Conservation (phyloP, 169 alveolate species). For the Plasmodium ovale region DNA sequence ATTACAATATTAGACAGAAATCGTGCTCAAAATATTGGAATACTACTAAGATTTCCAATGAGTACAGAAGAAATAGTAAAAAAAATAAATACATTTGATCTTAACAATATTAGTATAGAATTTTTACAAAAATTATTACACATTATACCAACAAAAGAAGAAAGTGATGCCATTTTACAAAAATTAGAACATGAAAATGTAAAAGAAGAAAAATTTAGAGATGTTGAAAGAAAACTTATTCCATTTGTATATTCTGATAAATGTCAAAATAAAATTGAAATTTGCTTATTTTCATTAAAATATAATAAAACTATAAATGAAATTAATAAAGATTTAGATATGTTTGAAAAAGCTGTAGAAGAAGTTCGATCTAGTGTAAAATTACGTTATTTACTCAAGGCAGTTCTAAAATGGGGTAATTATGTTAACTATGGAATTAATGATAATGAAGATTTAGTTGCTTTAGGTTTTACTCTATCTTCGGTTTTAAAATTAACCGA, state of each 20-base stretch:
- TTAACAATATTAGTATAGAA: slow-evolving; percentile 55
- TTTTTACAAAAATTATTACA: slow-evolving; percentile 67
- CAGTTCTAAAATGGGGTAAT: slow-evolving; percentile 86
- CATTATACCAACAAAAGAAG: slow-evolving; percentile 78
- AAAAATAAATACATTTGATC: slow-evolving; percentile 73
- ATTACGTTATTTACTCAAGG: slow-evolving; percentile 80
- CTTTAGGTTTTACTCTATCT: slow-evolving; percentile 83
- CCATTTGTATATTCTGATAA: slow-evolving; percentile 73
- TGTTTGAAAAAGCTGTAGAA: slow-evolving; percentile 77
- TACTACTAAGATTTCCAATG: slow-evolving; percentile 81
- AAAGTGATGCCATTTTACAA: slow-evolving; percentile 67
- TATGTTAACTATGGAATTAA: slow-evolving; percentile 85
- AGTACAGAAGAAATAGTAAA: slow-evolving; percentile 78
- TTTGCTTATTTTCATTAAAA: slow-evolving; percentile 77
- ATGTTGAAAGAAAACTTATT: slow-evolving; percentile 77
- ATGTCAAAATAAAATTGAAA: slow-evolving; percentile 75
- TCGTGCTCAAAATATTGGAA: slow-evolving; percentile 85
- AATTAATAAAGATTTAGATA: slow-evolving; percentile 76
- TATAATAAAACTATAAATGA: slow-evolving; percentile 74
- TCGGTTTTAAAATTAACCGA: slow-evolving; percentile 84
- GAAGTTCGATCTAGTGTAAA: slow-evolving; percentile 78
- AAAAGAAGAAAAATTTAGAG: slow-evolving; percentile 68
- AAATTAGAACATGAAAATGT: slow-evolving; percentile 59
- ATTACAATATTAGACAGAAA: slow-evolving; percentile 79
- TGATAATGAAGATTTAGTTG: slow-evolving; percentile 75